Percentiles rank a stretch among this genome's conserved stretches.
These are phyloP conservation scores for Cystoisospora suis DNA, from an alignment of 169 alveolate genomes.

Conservation along the genomic window DNA sequence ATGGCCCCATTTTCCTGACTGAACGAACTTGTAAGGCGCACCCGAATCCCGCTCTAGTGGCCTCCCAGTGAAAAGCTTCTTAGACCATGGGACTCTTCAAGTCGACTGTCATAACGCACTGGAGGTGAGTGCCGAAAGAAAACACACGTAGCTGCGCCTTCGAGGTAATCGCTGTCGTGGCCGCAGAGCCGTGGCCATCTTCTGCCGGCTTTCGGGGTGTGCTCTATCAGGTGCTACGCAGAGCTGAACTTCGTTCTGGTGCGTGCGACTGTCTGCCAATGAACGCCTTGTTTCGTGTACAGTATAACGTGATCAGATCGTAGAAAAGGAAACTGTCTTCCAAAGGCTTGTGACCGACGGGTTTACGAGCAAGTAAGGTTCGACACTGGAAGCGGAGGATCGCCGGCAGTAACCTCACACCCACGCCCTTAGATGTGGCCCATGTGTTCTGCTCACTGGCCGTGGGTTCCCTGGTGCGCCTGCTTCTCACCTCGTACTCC, in stretches of 20 bases:
- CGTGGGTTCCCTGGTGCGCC: background rate
- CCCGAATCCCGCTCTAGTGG: background rate
- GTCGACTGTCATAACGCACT: background rate
- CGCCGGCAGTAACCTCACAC: background rate
- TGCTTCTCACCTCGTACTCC: no score
- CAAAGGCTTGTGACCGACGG: background rate
- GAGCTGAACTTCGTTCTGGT: conserved; percentile 4
- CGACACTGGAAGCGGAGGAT: background rate
- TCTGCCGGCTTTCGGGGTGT: background rate
- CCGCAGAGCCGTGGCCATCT: conserved; percentile 28
- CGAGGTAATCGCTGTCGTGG: background rate
- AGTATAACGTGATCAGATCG: background rate
- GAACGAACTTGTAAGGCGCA: background rate
- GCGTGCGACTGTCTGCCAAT: background rate
- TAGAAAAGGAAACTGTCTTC: conserved; percentile 18
- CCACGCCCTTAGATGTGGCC: background rate
- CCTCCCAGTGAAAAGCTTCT: background rate
- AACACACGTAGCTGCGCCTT: background rate
- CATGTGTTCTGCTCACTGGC: background rate
- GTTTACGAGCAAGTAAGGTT: background rate
- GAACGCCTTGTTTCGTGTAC: no score
- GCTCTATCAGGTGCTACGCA: background rate
- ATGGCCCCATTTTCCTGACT: background rate
- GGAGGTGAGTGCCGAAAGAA: background rate
- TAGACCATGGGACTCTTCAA: no score